phyloP scores from a whole-genome alignment of 73 alveolate genomes.

The Paramecium caudatum region DNA sequence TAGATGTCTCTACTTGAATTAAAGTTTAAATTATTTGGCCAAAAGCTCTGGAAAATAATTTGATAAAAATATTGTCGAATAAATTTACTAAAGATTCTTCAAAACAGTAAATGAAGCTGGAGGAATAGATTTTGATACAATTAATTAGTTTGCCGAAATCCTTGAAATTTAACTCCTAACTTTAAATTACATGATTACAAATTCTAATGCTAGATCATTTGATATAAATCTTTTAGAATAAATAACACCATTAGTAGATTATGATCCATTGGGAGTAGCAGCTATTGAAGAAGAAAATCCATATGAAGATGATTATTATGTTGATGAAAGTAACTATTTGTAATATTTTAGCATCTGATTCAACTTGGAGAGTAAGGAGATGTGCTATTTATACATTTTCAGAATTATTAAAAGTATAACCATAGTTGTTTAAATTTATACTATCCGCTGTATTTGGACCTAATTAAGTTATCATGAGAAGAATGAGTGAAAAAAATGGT shows the following conservation, averaged over 20 bases:
- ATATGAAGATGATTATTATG: slow-evolving; percentile 43
- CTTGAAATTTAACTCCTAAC: slow-evolving; percentile 7
- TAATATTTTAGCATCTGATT: neutral
- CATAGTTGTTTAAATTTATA: neutral
- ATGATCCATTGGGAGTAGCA: slow-evolving; percentile 64
- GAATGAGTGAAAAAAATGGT: slow-evolving; percentile 24
- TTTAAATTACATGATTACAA: neutral
- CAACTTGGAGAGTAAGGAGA: slow-evolving; percentile 65
- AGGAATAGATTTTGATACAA: neutral
- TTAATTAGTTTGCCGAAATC: slow-evolving; percentile 24
- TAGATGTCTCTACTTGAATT: neutral
- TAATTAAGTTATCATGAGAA: slow-evolving; percentile 19
- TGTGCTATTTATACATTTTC: neutral
- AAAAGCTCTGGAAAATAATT: slow-evolving; percentile 4
- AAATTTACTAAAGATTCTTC: neutral
- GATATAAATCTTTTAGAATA: neutral
- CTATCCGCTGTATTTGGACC: slow-evolving; percentile 10
- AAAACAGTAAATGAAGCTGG: neutral
- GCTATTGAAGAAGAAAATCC: neutral
- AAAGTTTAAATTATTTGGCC: slow-evolving; percentile 37
- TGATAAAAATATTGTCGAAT: neutral
- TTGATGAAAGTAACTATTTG: neutral
- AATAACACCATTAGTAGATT: slow-evolving; percentile 1
- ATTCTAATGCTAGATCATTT: neutral
- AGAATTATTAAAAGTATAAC: slow-evolving; percentile 10